Base-by-base conservation (phyloP, 2,329 filamentous ascomycete species). In the Diaporthe sp. region DNA sequence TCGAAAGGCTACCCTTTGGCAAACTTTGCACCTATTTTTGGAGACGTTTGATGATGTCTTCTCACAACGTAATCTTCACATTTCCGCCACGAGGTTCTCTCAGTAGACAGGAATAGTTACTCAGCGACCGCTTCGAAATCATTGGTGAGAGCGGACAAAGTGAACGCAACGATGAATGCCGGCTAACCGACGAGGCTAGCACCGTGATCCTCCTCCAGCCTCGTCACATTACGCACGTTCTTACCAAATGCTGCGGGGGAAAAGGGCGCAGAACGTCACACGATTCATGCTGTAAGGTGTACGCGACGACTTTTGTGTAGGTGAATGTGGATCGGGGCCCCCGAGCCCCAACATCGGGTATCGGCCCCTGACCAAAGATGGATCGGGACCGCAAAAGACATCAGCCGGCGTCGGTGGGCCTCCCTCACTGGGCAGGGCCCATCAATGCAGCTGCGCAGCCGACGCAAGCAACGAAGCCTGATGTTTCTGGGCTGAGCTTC, bases 281-380 rank as follows among this genome's bases (percentile, higher is more conserved):
- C 31, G 44, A 68, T 68, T 68, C 63, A 68, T 51, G 28, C 28
- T 51, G 4, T n/a, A 9, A 3, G 31, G 17, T 53, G 44, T 51
- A 68, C 42, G 42, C 44, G 61, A 67, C 61, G 61, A 67, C 42
- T 67, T n/a, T 25, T 12, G 42, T 67, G 61, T n/a, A 67, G 2
- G 4, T 67, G 61, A 47, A 22, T 49, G 28, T 15, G 17, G 25
- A 34, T 65, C 61, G 42, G 15, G 28, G 31, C 9, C 17, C 61
- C 20, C 61, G 37, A 65, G 39, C 28, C 22, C 37, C 61, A 65
- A 47, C 25, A 8, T n/a, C 42, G 61, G 61, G 42, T 47, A 17
- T 49, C 61, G 42, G 61, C 42, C 28, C 61, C 61, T 65, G 25
- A 31, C 25, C 61, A 49, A 49, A 65, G 4, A 47, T 34, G 39